Conservation (phyloP, 2,329 filamentous ascomycete genomes). For the Talaromyces sp. region DNA sequence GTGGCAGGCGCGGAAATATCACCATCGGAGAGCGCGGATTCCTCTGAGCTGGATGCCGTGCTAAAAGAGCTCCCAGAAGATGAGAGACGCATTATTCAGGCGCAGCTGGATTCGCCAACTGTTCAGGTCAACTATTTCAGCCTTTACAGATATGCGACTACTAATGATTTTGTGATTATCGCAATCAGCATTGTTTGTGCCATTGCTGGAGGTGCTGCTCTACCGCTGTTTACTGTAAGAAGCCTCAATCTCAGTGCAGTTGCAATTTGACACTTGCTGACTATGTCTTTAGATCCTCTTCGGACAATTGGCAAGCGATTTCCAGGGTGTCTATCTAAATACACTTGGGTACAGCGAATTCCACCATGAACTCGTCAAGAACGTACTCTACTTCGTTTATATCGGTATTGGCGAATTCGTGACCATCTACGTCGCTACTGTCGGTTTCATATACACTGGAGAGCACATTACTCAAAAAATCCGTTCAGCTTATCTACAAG, state of each 20-base stretch:
- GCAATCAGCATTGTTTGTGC: slow-evolving; percentile 61
- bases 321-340: slow-evolving; percentile 62
- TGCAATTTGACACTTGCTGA: background rate
- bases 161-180: slow-evolving; percentile 64
- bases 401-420: slow-evolving; percentile 78
- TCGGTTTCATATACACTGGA: slow-evolving; percentile 85
- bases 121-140: slow-evolving; percentile 64
- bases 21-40: slow-evolving; percentile 34
- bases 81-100: slow-evolving; percentile 66
- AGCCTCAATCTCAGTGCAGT: background rate
- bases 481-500: slow-evolving; percentile 77
- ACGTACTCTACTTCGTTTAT: slow-evolving; percentile 82
- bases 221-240: slow-evolving; percentile 69
- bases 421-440: slow-evolving; percentile 73
- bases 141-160: slow-evolving; percentile 69
- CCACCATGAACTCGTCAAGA: slow-evolving; percentile 56
- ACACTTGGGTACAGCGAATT: slow-evolving; percentile 56
- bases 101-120: slow-evolving; percentile 65
- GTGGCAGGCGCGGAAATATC: background rate
- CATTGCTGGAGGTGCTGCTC: slow-evolving; percentile 69
- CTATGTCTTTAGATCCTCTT: slow-evolving; percentile 60
- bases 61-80: slow-evolving; percentile 63
- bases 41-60: slow-evolving; percentile 50
- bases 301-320: slow-evolving; percentile 70
- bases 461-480: slow-evolving; percentile 78